Base-by-base conservation (phyloP, 2,329 filamentous ascomycete species). In the Onygena corvina region DNA sequence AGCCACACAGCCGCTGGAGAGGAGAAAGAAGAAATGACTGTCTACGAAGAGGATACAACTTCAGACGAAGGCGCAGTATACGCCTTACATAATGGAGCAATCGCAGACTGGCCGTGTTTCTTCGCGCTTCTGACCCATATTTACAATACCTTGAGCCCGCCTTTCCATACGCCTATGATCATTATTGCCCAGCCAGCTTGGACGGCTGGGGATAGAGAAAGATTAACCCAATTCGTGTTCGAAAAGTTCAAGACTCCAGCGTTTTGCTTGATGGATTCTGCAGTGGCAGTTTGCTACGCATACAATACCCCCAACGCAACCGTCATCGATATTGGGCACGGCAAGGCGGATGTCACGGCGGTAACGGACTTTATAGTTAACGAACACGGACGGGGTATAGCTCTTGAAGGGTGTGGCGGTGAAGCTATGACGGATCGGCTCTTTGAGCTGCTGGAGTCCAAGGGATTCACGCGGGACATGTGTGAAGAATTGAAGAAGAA, bases 161-260 rank as follows among this genome's bases (percentile, higher is more conserved):
- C 86, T 2, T 92, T 94, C 64, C 92, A 95, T 69, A 95, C 90
- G 0, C 89, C 92, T 1, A 86, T 98, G 56, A 76, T 96, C 64
- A 79, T 98, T 54, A 84, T 96, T 67, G 79, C 84, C 5, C 86
- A 94, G 58, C 89, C 92, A 3, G 83, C 82, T 57, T 98, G 92
- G 90, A 88, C 87, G 3, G 80, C 84, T 6, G 82, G 84, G 54
- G 88, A 95, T 65, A 83, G 83, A 63, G 90, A 96, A 67, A 78
- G 77, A 33, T 82, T 98, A 56, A 85, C 89, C 11, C 86, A 92
- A 54, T 98, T 94, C 71, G 80, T 96, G 56, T 98, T 98, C 61
- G 92, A 98, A 68, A 93, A 92, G 68, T 94, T 94, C 63, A 92
- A 90, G 70, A 92, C 87, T 0, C 92, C 92, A 0, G 88, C 86